Evolutionary conservation across 768 basidiomycete genomes (phyloP), one percentile per base, ranked within the genome.

Genomic region (Termitomyces sp.): DNA sequence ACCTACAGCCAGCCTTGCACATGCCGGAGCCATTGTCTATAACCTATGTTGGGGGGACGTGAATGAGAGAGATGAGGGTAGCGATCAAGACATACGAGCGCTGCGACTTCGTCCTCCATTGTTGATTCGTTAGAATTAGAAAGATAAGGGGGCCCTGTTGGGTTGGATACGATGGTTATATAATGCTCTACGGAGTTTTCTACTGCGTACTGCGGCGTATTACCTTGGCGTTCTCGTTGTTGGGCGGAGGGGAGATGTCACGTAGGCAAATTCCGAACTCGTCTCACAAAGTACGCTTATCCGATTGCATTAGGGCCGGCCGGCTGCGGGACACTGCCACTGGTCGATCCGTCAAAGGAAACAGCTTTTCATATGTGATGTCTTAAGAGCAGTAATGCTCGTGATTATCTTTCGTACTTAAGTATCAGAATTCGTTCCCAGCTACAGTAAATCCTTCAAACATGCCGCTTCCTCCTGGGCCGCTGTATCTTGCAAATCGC

Each of bases 1-100:
- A 88, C 89, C 68, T 74, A 93, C 91, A 94, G 78, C 97, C 96
- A 85, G 96, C 96, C 81, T 98, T 98, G 89, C 95, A 98, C 95
- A 98, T 98, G 78, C 95, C 96, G 71, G 95, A 98, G 71, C 93
- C 93, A 75, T 92, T 92, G 76, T 93, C 89, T 72, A 91, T 89
- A 75, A 92, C 90, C 89, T 90, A 64, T 33, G 50, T 24, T 31
- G 31, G 42, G 31, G 42, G 53, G 16, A 20, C 42, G 65, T 13
- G 53, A 44, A 46, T 59, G 47, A 56, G 50, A 16, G n/a, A 34
- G n/a, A n/a, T 39, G 61, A 47, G 41, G 30, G 33, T 44, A 39
- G 5, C 24, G 52, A 16, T 30, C 71, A 76, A 61, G 81, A 76
- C 78, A 55, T 69, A 79, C 78, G 64, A 79, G 76, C 44, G 78